Base-by-base conservation (phyloP, 768 basidiomycete genomes). In the Suillus variegatus region DNA sequence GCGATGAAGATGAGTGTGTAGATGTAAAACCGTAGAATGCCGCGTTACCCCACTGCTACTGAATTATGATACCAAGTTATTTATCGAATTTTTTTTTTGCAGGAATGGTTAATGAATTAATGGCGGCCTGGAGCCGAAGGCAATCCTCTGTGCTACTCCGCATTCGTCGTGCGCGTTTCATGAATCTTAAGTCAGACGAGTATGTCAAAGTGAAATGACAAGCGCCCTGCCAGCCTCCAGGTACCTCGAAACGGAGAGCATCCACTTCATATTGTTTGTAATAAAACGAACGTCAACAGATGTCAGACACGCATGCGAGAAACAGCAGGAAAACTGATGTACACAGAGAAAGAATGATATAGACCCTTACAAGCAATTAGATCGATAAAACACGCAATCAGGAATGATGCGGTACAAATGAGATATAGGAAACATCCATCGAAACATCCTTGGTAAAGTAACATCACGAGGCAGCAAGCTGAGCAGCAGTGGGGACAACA, bases 1-100 rank as follows among this genome's bases (percentile, higher is more conserved):
- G 82, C 91, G 41, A 97, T 97, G 95, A 95, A 95, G 81, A 97
- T 98, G 97, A 95, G 92, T 76, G 93, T 94, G 54, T 93, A 77
- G 61, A 57, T 47, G n/a, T 32, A 20, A 28, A 56, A 61, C 10
- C 28, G 28, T 43, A 58, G 41, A 47, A 46, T n/a, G 43, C n/a
- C n/a, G n/a, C 5, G 16, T 58, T 58, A 10, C 57, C 25, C 16
- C 25, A 16, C 25, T 58, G 9, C 25, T 10, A 40, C 38, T 57
- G n/a, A 38, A 25, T 18, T 20, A 41, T 28, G 22, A 58, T 41
- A 58, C 57, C 40, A 25, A 9, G 9, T 16, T 41, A 7, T 38
- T 41, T 18, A 10, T 14, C 2, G 16, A 32, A 32, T n/a, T n/a
- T 2, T 2, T 28, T 28, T 4, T 32, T 32, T 41, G 22, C 40